Conservation (phyloP, 179 eudicot species). For the Sideroxylon spinosum region DNA sequence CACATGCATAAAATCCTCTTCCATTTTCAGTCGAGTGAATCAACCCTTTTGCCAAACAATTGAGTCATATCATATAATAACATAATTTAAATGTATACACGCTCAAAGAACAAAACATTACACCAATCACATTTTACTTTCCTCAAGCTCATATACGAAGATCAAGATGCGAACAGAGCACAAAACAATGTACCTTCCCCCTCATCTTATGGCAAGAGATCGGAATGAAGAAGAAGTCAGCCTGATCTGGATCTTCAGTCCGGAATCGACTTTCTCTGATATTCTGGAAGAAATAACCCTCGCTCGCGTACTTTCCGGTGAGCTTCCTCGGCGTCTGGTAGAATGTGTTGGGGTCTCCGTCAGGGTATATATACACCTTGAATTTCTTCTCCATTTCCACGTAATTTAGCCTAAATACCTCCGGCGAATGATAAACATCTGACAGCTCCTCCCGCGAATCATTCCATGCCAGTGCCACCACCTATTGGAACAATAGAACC, state of each 20-base stretch:
- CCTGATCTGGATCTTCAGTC: slow-evolving; percentile 72
- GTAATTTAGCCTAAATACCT: slow-evolving; percentile 58
- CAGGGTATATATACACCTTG: slow-evolving; percentile 72
- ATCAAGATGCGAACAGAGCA: background rate
- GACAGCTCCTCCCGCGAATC: slow-evolving; percentile 27
- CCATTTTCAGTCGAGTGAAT: background rate
- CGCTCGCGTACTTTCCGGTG: slow-evolving; percentile 82
- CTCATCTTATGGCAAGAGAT: slow-evolving; percentile 95
- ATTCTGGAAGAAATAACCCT: slow-evolving; percentile 90
- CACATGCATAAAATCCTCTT: background rate
- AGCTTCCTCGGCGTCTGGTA: slow-evolving; percentile 89
- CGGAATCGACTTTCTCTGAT: slow-evolving; percentile 66
- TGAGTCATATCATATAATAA: no score
- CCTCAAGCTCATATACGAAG: no score
- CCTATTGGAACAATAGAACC: background rate
- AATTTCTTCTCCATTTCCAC: slow-evolving; percentile 73
- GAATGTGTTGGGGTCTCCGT: slow-evolving; percentile 72
- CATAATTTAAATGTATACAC: no score
- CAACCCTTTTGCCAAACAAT: background rate
- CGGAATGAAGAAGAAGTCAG: slow-evolving; percentile 78
- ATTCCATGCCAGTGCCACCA: no score
- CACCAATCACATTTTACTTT: no score
- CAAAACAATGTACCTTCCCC: slow-evolving; percentile 53
- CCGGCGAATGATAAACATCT: slow-evolving; percentile 61
- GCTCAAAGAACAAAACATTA: no score